phyloP scores from a whole-genome alignment of 202 grass and related monocot species.

The Saccharum hybrid region DNA sequence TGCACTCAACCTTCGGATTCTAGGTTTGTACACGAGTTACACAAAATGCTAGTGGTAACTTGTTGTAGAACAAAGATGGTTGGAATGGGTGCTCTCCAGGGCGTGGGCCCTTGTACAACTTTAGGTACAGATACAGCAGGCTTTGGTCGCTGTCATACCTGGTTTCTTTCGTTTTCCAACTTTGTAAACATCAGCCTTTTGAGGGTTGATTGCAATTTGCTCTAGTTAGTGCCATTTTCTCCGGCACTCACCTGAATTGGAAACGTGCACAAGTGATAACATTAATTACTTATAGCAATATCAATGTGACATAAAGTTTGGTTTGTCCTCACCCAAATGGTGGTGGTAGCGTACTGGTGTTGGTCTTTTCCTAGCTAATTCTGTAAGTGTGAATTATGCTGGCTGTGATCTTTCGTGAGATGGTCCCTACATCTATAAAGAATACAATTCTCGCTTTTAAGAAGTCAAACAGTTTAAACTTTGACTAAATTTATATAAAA shows the following conservation, averaged over 20 bases:
- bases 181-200: constrained; percentile 8
- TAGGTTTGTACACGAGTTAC: no score
- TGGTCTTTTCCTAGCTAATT: background rate
- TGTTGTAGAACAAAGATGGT: background rate
- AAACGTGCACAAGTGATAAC: constrained; percentile 29
- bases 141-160: constrained; percentile 33
- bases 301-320: constrained; percentile 37
- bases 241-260: constrained; percentile 25
- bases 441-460: no score
- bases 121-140: background rate
- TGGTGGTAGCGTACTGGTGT: background rate
- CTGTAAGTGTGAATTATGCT: background rate
- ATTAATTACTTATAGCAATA: constrained; percentile 30
- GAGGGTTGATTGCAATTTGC: background rate
- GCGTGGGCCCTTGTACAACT: background rate
- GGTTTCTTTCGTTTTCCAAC: constrained; percentile 42
- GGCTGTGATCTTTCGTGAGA: background rate
- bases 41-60: no score
- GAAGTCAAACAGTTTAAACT: no score
- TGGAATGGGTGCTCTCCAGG: constrained; percentile 3
- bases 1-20: no score
- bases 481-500: no score
- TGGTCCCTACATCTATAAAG: no score
- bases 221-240: constrained; percentile 5
- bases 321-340: constrained; percentile 6